A percentile compares a stretch with the other conserved stretches of the same genome.
Evolutionary conservation across 805 yeast genomes (phyloP).

Genomic region (Yarrowia alimentaria): DNA sequence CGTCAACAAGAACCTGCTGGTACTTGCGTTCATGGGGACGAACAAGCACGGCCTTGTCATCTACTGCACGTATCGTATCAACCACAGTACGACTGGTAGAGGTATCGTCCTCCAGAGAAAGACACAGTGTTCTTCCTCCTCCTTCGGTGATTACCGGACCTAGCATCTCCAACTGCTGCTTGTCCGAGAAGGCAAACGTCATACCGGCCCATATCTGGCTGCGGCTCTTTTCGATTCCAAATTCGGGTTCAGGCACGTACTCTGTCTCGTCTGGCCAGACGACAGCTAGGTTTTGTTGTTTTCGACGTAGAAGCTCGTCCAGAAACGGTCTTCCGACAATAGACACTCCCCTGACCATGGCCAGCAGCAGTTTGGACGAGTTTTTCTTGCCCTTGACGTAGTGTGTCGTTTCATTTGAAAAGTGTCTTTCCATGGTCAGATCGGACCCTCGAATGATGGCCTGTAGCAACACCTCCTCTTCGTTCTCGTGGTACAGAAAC

Average conservation of each 20-base stretch:
- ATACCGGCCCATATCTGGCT: conserved; percentile 33
- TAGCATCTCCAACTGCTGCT: conserved; percentile 34
- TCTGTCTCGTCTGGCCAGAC: conserved; percentile 34
- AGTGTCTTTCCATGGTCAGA: conserved; percentile 35
- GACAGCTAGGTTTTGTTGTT: conserved; percentile 29
- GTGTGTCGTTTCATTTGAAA: conserved; percentile 35
- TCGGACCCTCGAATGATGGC: conserved; percentile 31
- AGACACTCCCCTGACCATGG: conserved; percentile 39
- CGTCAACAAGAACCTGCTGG: conserved; percentile 4
- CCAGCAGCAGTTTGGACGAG: conserved; percentile 39
- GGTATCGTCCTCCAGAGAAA: conserved; percentile 1
- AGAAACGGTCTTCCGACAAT: conserved; percentile 36
- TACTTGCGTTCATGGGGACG: conserved; percentile 11
- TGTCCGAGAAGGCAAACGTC: conserved; percentile 36
- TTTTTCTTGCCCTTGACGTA: conserved; percentile 34
- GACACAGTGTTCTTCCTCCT: conserved; percentile 32
- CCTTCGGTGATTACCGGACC: conserved; percentile 35
- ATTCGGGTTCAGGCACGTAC: conserved; percentile 33
- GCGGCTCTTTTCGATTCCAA: conserved; percentile 31
- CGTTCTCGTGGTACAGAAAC: conserved; percentile 32
- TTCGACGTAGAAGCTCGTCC: conserved; percentile 30
- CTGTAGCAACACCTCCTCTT: conserved; percentile 32
- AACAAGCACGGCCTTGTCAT: background rate
- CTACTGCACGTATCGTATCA: background rate
- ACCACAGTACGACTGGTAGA: conserved; percentile 11